A percentile compares a stretch with the other conserved stretches of the same genome.
These are phyloP conservation scores for Lycium ferocissimum DNA, from an alignment of 257 asterid species.

Conservation along the genomic window DNA sequence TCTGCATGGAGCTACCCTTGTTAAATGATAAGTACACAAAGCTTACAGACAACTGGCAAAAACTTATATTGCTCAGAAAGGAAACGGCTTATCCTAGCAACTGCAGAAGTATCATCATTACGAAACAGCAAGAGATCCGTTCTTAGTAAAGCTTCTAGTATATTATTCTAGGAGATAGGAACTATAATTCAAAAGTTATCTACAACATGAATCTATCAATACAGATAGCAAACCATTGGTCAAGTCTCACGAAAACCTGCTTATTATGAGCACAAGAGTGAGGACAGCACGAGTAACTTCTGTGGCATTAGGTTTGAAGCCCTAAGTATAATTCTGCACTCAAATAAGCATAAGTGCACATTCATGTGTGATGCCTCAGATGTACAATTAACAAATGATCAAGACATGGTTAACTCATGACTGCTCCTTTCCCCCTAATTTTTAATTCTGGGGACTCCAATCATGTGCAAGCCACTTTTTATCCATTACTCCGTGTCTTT, in stretches of 20 bases:
- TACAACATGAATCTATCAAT: background rate
- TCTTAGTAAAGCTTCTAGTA: background rate
- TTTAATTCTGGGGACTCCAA: background rate
- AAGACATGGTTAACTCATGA: background rate
- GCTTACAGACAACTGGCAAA: background rate
- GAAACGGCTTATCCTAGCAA: background rate
- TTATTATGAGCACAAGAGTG: background rate
- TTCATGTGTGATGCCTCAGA: background rate
- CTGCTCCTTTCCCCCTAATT: slow-evolving; percentile 18
- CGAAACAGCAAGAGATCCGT: background rate
- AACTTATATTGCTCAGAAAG: background rate
- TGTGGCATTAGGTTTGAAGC: background rate
- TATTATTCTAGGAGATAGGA: background rate
- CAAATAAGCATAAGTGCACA: background rate
- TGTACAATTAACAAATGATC: background rate
- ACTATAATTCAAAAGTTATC: background rate
- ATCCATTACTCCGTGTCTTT: background rate
- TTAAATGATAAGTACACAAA: slow-evolving; percentile 22
- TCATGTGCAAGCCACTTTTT: background rate
- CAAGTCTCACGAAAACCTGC: background rate
- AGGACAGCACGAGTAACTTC: too few species aligned
- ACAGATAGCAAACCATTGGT: background rate
- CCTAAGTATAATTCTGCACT: background rate
- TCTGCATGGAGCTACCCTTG: slow-evolving; percentile 39
- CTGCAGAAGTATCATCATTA: slow-evolving; percentile 2